Conservation (phyloP, 768 basidiomycete genomes). For the Russula olivacea region DNA sequence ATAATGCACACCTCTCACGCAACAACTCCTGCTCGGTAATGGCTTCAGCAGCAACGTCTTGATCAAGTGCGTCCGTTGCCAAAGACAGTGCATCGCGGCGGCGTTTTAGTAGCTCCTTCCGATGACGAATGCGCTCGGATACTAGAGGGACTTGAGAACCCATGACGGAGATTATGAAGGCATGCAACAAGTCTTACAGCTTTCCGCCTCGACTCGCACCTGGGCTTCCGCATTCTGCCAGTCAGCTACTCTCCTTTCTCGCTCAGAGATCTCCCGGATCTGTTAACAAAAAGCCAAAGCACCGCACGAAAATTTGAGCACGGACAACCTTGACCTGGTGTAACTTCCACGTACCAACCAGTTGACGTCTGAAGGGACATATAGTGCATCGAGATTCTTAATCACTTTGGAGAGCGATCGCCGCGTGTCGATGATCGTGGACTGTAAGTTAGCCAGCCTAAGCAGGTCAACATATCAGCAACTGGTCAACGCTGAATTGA, state of each 20-base stretch:
- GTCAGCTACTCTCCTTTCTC: conserved; percentile 50
- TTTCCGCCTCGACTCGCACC: conserved; percentile 33
- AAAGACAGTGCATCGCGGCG: conserved; percentile 44
- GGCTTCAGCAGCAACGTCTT: conserved; percentile 25
- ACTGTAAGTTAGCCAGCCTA: conserved; percentile 51
- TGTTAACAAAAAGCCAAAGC: conserved; percentile 34
- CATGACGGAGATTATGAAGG: conserved; percentile 7
- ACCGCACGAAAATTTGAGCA: background rate
- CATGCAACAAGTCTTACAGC: conserved; percentile 38
- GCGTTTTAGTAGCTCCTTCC: conserved; percentile 40
- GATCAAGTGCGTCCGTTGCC: conserved; percentile 39
- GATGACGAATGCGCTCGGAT: conserved; percentile 38
- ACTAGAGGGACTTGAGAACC: conserved; percentile 31
- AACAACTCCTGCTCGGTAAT: conserved; percentile 31
- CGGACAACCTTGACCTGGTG: background rate
- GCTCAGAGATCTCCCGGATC: conserved; percentile 66
- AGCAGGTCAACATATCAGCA: background rate
- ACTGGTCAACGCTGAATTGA: background rate
- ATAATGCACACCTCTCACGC: conserved; percentile 30
- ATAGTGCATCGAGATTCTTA: conserved; percentile 41
- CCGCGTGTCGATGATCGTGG: conserved; percentile 47
- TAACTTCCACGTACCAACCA: conserved; percentile 16
- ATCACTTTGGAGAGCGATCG: conserved; percentile 45
- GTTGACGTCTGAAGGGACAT: conserved; percentile 31
- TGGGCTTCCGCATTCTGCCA: conserved; percentile 18